phyloP scores from a whole-genome alignment of 2,329 filamentous ascomycete genomes.

The Aspergillus calidoustus region DNA sequence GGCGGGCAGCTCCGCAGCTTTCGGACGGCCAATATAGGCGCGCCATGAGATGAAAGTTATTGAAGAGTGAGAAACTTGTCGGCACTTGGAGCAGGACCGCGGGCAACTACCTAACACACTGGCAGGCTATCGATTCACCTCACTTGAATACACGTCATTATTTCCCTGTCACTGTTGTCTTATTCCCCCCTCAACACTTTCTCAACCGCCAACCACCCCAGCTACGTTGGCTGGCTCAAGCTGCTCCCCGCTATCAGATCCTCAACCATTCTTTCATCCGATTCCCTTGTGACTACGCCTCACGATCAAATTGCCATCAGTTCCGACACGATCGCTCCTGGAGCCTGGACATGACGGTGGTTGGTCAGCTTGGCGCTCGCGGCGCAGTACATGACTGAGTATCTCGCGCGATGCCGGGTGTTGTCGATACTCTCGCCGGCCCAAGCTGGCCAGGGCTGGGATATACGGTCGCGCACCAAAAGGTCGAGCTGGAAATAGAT shows the following conservation, averaged over 20 bases:
- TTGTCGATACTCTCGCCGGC: slow-evolving; percentile 40
- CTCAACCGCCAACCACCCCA: neutral
- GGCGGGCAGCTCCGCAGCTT: slow-evolving; percentile 20
- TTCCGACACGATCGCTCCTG: slow-evolving; percentile 19
- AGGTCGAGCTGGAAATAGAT: slow-evolving; percentile 86
- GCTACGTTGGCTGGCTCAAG: neutral
- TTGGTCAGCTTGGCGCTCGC: slow-evolving; percentile 40
- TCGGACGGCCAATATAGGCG: slow-evolving; percentile 9
- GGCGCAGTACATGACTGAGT: slow-evolving; percentile 44
- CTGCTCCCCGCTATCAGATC: slow-evolving; percentile 1
- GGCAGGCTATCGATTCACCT: neutral
- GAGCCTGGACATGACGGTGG: slow-evolving; percentile 45
- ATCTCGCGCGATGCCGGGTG: slow-evolving; percentile 44
- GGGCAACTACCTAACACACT: neutral
- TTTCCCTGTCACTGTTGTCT: neutral
- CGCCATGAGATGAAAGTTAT: slow-evolving; percentile 14
- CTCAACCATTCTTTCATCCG: neutral
- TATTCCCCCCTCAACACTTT: slow-evolving; percentile 1
- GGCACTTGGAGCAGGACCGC: neutral
- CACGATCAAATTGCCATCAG: slow-evolving; percentile 1
- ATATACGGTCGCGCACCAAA: slow-evolving; percentile 76
- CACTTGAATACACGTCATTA: neutral
- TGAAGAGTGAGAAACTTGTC: slow-evolving; percentile 11
- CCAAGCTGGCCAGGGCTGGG: slow-evolving; percentile 41
- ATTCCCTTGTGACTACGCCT: neutral